These are phyloP conservation scores for Pseudopithomyces chartarum DNA, from an alignment of 2,329 filamentous ascomycete genomes.

Conservation along the genomic window DNA sequence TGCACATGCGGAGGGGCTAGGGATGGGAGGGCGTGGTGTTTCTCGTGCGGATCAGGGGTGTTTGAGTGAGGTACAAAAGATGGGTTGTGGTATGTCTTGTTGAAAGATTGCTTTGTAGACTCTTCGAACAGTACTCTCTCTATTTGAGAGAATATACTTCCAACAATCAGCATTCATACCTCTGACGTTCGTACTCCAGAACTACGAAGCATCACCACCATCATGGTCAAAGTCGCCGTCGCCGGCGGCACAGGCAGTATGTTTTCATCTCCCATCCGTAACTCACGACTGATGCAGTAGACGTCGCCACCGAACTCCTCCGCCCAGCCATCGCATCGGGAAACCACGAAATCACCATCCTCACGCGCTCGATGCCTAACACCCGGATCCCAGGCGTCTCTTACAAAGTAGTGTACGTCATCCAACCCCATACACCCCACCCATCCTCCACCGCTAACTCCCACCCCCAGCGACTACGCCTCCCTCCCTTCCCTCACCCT, in stretches of 20 bases:
- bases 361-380: conserved; percentile 53
- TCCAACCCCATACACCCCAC: too few relatives aligned
- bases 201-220: background rate
- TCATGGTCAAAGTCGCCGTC: conserved; percentile 43
- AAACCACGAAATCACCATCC: conserved; percentile 59
- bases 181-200: too few relatives aligned
- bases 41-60: too few relatives aligned
- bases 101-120: too few relatives aligned
- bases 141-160: too few relatives aligned
- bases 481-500: conserved; percentile 45
- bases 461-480: conserved; percentile 46
- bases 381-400: conserved; percentile 33
- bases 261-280: conserved; percentile 7
- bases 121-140: too few relatives aligned
- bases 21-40: too few relatives aligned
- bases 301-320: conserved; percentile 59
- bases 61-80: too few relatives aligned
- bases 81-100: too few relatives aligned
- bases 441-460: too few relatives aligned
- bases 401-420: conserved; percentile 43
- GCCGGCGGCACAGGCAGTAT: conserved; percentile 45
- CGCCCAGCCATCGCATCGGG: conserved; percentile 54
- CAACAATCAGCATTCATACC: too few relatives aligned
- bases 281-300: conserved; percentile 38
- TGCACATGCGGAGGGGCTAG: too few relatives aligned